phyloP scores from a whole-genome alignment of 176 grass and related monocot species.

The Lolium perenne region DNA sequence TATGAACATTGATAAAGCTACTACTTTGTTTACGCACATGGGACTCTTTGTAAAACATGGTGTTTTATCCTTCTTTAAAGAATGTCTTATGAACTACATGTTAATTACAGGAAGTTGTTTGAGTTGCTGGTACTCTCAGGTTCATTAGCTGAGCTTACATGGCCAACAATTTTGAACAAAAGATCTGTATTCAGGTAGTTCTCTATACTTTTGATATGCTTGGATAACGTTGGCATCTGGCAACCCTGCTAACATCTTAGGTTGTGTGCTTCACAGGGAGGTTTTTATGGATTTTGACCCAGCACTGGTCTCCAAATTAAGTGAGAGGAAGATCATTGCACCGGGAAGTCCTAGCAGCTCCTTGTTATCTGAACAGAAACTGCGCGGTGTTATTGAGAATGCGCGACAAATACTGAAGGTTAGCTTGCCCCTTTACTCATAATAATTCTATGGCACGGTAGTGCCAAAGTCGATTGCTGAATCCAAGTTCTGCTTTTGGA shows the following conservation, averaged over 20 bases:
- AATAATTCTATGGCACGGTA: background rate
- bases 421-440: background rate
- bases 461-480: background rate
- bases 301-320: slow-evolving; percentile 75
- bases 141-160: slow-evolving; percentile 89
- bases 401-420: slow-evolving; percentile 90
- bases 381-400: slow-evolving; percentile 85
- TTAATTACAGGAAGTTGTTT: slow-evolving; percentile 84
- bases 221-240: slow-evolving; percentile 14
- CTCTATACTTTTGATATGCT: slow-evolving; percentile 31
- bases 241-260: slow-evolving; percentile 29
- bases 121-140: slow-evolving; percentile 90
- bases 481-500: slow-evolving; percentile 12
- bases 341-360: slow-evolving; percentile 74
- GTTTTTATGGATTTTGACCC: slow-evolving; percentile 98
- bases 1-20: background rate
- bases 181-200: slow-evolving; percentile 84
- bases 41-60: background rate
- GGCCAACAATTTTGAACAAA: slow-evolving; percentile 89
- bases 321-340: slow-evolving; percentile 78
- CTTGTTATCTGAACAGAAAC: slow-evolving; percentile 84
- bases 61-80: slow-evolving; percentile 1
- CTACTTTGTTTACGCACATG: background rate
- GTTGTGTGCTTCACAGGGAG: slow-evolving; percentile 56
- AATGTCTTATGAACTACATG: slow-evolving; percentile 31